Conservation (phyloP, 139 green algal genomes). For the Chlorella ohadii region DNA sequence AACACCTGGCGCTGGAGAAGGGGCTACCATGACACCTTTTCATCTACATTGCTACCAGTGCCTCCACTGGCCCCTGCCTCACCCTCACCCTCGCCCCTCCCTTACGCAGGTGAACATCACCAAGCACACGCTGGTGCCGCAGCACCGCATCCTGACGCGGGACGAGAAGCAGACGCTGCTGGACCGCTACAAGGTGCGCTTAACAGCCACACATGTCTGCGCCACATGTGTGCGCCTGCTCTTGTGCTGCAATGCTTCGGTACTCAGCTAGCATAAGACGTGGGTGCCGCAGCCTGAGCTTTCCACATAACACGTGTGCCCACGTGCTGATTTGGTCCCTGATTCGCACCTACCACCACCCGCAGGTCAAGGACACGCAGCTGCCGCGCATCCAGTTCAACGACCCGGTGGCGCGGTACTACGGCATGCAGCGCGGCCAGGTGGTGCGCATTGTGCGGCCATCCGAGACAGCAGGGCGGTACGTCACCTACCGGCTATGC, state of each 20-base stretch:
- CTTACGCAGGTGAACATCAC: conserved; percentile 99
- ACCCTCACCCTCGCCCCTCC: conserved; percentile 48
- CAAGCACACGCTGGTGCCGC: conserved; percentile 92
- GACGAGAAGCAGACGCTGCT: conserved; percentile 94
- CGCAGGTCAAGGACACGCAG: conserved; percentile 96
- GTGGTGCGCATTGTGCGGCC: conserved; percentile 95
- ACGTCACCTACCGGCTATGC: conserved; percentile 95
- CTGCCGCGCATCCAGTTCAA: conserved; percentile 91
- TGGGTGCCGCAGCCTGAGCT: no score
- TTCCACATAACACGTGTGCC: no score
- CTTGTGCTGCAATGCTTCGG: no score
- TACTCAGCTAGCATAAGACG: no score
- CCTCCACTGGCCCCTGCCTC: no score
- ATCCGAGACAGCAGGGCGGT: conserved; percentile 94
- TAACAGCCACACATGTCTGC: no score
- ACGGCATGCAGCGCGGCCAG: conserved; percentile 89
- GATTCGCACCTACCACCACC: not conserved
- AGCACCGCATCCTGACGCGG: conserved; percentile 84
- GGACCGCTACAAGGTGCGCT: conserved; percentile 76
- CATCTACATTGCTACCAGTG: no score
- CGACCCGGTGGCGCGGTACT: conserved; percentile 96
- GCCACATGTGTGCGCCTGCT: no score
- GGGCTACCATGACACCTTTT: no score
- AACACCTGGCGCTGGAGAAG: no score
- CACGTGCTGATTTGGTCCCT: no score